These are phyloP conservation scores for Phytophthora fragariaefolia DNA, from an alignment of 352 stramenopile species.

Conservation along the genomic window DNA sequence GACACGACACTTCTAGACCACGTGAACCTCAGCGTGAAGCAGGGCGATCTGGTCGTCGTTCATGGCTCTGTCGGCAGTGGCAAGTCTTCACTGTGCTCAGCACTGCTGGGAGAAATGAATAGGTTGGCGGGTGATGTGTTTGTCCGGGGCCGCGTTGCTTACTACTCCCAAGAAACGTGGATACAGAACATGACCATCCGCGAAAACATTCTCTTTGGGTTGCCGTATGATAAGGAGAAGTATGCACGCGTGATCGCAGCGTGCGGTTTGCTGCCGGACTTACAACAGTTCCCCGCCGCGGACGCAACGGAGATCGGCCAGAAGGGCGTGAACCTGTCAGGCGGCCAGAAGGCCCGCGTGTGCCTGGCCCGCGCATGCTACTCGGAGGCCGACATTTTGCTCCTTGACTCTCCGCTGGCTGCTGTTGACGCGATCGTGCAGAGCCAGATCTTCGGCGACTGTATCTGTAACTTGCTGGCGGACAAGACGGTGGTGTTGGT, in stretches of 20 bases:
- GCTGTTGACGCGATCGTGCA: conserved; percentile 95
- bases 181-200: conserved; percentile 95
- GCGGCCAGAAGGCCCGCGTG: conserved; percentile 92
- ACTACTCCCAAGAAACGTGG: conserved; percentile 89
- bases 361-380: conserved; percentile 72
- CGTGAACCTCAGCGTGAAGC: conserved; percentile 47
- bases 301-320: conserved; percentile 96
- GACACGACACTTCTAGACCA: conserved; percentile 36
- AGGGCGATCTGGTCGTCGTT: conserved; percentile 62
- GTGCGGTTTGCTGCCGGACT: conserved; percentile 87
- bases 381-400: conserved; percentile 59
- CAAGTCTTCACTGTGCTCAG: conserved; percentile 64
- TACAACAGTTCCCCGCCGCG: conserved; percentile 82
- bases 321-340: conserved; percentile 94
- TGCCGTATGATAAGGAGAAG: conserved; percentile 48
- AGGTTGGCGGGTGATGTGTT: conserved; percentile 44
- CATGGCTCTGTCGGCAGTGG: conserved; percentile 54
- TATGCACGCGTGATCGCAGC: conserved; percentile 66
- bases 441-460: conserved; percentile 84
- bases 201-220: conserved; percentile 95
- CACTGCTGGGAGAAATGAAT: conserved; percentile 88
- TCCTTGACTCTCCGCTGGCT: conserved; percentile 93
- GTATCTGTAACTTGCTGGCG: conserved; percentile 39
- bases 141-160: conserved; percentile 55
- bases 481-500: conserved; percentile 88